Base-by-base conservation (phyloP, 2,329 filamentous ascomycete genomes). In the Scortechinia acanthostroma region DNA sequence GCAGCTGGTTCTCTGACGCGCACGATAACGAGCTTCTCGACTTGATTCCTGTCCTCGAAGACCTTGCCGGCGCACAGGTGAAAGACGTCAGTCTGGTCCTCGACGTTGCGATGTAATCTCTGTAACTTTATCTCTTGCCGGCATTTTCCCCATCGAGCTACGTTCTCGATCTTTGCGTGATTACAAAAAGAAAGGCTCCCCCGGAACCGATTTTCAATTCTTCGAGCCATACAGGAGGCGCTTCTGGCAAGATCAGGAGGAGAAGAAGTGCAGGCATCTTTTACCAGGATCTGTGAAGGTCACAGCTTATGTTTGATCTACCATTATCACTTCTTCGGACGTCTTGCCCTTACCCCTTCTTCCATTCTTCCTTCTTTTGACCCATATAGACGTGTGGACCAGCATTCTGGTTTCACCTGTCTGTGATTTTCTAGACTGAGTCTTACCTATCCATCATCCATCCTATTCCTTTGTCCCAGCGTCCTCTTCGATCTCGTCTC, bases 1-100 rank as follows among this genome's bases (percentile, higher is more conserved):
- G 91, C 77, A 97, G 91, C 74, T 98, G 93, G 93, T 98, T 98
- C 71, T 96, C 91, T 53, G 93, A 98, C 68, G 93, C 93, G 50
- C 93, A 98, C 67, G 93, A 98, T 71, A 98, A 98, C 68, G 93
- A 98, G 74, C 77, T 98, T 50, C 76, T 98, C 58, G 93, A 98
- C 63, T 74, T 98, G 56, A 97, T 98, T 63, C 93, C 93, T 45
- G 93, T 98, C 56, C 88, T 98, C 53, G 93, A 98, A 74, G 93
- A 98, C 66, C 76, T 98, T 60, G 91, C 93, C 50, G 85, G 87
- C 53, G 67, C 83, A 48, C 87, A 91, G 62, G 93, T 98, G 50
- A 80, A 86, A 67, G 93, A 98, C 67, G 93, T 98, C 64, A 97
- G 91, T 73, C 75, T 98, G 58, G 93, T 98, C 57, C 83, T 98